phyloP scores from a whole-genome alignment of 2,329 filamentous ascomycete genomes.

The Thelonectria discophora region DNA sequence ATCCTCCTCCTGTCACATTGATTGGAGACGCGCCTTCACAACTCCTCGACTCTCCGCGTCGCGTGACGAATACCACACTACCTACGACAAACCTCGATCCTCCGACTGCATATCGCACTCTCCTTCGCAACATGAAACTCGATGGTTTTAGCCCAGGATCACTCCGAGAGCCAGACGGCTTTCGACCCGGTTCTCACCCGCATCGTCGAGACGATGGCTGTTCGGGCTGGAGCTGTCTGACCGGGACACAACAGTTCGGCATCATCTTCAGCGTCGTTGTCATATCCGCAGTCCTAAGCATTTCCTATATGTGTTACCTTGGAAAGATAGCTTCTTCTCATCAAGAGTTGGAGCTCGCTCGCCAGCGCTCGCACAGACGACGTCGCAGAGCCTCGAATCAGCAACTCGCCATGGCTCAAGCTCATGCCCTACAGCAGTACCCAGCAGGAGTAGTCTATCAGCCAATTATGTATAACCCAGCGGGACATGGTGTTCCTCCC shows the following conservation, averaged over 20 bases:
- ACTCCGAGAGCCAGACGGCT: no score
- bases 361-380: conserved; percentile 18
- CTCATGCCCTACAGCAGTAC: conserved; percentile 31
- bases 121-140: neutral
- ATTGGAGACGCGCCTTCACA: neutral
- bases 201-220: conserved; percentile 32
- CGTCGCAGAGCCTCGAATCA: conserved; percentile 10
- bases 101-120: neutral
- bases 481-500: neutral
- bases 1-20: neutral
- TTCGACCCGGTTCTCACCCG: neutral
- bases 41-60: neutral
- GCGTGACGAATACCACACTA: neutral
- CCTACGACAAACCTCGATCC: neutral
- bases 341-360: conserved; percentile 22
- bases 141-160: no score
- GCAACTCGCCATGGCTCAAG: conserved; percentile 19
- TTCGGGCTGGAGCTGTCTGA: conserved; percentile 53
- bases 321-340: conserved; percentile 37
- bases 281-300: conserved; percentile 39
- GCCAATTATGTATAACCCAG: conserved; percentile 27
- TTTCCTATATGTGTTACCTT: conserved; percentile 49
- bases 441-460: conserved; percentile 30
- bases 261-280: conserved; percentile 50
- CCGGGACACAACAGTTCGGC: conserved; percentile 48